Evolutionary conservation across 2,329 filamentous ascomycete species (phyloP), one percentile per base, ranked within the genome.

Genomic region (Colletotrichum higginsianum): DNA sequence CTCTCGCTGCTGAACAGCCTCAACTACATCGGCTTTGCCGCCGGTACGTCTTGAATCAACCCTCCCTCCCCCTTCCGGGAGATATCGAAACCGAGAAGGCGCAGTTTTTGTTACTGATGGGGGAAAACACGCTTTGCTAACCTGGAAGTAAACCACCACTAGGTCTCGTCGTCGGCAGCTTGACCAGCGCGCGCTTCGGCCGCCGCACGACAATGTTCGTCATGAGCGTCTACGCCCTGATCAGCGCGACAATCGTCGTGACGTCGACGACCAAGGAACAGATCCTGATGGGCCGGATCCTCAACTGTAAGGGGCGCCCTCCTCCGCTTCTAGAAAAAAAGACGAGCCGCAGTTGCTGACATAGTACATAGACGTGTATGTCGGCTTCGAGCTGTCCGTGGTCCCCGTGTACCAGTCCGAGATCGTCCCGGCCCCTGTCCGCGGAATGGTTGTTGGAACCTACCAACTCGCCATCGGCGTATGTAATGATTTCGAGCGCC

Each of bases 331-430:
- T 26, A 26, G 26, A 26, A 26, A 4, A 3, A 26, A 26, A 4
- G 26, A 8, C 15, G 9, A 1, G 15, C 15, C 18, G 11, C 38
- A 23, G 0, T 23, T 26, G n/a, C 60, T 68, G 30, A 68, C 18
- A 26, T 8, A 0, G 5, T 1, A 9, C 4, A 26, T 4, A 65
- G 55, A 83, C 57, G 67, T 81, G 30, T 84, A 84, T 53, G 75
- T 83, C 42, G 82, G 82, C 13, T 83, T 82, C 77, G 82, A 84
- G 66, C 75, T 83, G 15, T 78, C 82, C 0, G 76, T 81, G 2
- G 79, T 82, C 0, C 83, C 83, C 0, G 76, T 79, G 0, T 82
- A 78, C n/a, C 80, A 82, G 63, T 80, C 81, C 0, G 81, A 82
- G 66, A 77, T 81, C 35, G 76, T 79, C 1, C 81, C 80, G 0